Conservation (phyloP, 768 basidiomycete species). For the Stropharia rugosoannulata region DNA sequence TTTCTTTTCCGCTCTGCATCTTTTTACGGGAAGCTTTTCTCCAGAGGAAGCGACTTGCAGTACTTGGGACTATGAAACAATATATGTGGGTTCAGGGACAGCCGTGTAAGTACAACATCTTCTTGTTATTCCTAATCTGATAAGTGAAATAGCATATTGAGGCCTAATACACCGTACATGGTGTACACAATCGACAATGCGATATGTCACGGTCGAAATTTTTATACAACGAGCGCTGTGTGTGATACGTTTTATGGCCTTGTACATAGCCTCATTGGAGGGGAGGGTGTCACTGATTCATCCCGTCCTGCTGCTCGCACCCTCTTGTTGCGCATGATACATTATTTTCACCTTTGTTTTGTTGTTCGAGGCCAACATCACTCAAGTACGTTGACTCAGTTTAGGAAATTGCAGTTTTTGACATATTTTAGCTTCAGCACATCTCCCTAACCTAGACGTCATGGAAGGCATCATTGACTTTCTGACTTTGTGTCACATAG, state of each 20-base stretch:
- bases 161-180: not conserved
- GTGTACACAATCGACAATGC: slow-evolving; percentile 1
- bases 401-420: not conserved
- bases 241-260: slow-evolving; percentile 1
- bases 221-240: not conserved
- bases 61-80: not conserved
- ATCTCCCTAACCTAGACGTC: not conserved
- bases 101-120: not conserved
- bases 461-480: not conserved
- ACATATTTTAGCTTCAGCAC: not conserved
- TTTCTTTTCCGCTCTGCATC: not conserved
- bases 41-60: not conserved
- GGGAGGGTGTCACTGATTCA: not conserved
- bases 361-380: not conserved
- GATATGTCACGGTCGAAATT: not conserved
- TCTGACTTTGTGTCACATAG: not conserved
- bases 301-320: not conserved
- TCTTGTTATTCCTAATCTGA: not conserved
- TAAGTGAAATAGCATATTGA: not conserved
- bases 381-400: not conserved
- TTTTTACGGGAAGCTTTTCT: slow-evolving; percentile 1
- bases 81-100: not conserved
- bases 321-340: slow-evolving; percentile 2
- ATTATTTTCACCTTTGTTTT: slow-evolving; percentile 2
- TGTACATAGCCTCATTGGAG: not conserved